Base-by-base conservation (phyloP, 352 stramenopile genomes). In the Pythium volutum region DNA sequence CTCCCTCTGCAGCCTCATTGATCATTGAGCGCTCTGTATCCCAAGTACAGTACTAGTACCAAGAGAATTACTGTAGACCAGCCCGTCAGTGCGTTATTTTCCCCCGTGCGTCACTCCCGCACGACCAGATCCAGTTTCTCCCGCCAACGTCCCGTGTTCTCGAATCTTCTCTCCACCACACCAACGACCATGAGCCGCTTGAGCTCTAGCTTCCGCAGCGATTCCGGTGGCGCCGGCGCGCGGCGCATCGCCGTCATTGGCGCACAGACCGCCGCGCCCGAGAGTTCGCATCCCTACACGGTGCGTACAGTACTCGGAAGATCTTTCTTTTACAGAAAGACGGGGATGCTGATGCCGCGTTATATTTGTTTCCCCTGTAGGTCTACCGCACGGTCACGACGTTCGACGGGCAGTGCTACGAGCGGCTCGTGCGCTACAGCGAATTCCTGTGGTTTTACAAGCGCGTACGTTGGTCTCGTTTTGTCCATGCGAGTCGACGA, bases 381-480 rank as follows among this genome's bases (percentile, higher is more conserved):
- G 71, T 89, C 15, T 93, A 90, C 60, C 79, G 79, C 48, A 91
- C 84, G 42, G 77, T 76, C 8, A 74, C 87, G 38, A 91, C 82
- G 66, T 88, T 78, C 33, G 61, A 69, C 33, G 80, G 81, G 8
- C 49, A 85, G 43, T 88, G 76, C 70, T 89, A 79, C 59, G 75
- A 93, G 55, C 81, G 84, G 1, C 60, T 91, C 22, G 64, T 93
- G 45, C 84, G 84, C 38, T 93, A 74, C 61, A 69, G 84, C 14
- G 64, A 88, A n/a, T 91, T 93, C 46, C 39, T 47, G 29, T 49
- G 34, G 34, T 90, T 93, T 58, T 62, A 72, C 46, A 74, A 70
- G 29, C 61, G 43, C 15, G 59, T 66, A 42, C 20, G 58, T 64
- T 10, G 27, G 43, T 7, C 11, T 26, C 11, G 27, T 16, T 14